A percentile compares a stretch with the other conserved stretches of the same genome.
Conservation (phyloP, 202 grass and related monocot species). For the Musa balbisiana region DNA sequence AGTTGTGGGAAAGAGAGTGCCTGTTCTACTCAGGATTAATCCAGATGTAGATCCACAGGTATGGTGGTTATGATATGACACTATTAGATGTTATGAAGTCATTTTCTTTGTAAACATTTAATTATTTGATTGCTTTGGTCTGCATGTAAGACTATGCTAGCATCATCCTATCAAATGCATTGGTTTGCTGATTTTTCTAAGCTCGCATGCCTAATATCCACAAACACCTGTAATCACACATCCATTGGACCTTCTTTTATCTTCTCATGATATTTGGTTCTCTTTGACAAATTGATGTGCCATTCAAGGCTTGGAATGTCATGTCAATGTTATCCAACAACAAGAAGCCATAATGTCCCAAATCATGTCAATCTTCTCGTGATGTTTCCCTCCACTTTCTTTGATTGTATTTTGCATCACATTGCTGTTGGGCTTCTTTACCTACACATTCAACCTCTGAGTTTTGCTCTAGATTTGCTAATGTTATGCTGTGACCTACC, state of each 20-base stretch:
- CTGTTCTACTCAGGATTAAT: conserved; percentile 95
- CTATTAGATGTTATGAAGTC: background rate
- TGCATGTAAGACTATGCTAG: no score
- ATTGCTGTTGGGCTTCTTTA: background rate
- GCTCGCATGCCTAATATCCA: background rate
- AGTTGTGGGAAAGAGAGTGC: conserved; percentile 63
- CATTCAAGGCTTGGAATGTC: background rate
- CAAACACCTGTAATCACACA: no score
- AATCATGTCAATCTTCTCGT: background rate
- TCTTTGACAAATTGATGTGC: no score
- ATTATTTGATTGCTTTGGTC: no score
- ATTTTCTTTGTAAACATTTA: background rate
- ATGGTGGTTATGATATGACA: conserved; percentile 5
- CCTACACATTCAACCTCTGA: background rate
- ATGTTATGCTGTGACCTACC: background rate
- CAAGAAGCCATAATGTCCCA: no score
- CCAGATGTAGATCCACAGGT: conserved; percentile 99
- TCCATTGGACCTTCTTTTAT: background rate
- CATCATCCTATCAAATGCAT: background rate
- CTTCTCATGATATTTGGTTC: no score
- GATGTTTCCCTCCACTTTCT: background rate
- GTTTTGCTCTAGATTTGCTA: background rate
- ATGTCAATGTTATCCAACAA: background rate
- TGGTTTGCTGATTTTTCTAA: background rate
- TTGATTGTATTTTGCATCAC: background rate